Evolutionary conservation across 1,284 basidiomycete genomes (phyloP).

Genomic region (Microbotryum silenes-acaulis): DNA sequence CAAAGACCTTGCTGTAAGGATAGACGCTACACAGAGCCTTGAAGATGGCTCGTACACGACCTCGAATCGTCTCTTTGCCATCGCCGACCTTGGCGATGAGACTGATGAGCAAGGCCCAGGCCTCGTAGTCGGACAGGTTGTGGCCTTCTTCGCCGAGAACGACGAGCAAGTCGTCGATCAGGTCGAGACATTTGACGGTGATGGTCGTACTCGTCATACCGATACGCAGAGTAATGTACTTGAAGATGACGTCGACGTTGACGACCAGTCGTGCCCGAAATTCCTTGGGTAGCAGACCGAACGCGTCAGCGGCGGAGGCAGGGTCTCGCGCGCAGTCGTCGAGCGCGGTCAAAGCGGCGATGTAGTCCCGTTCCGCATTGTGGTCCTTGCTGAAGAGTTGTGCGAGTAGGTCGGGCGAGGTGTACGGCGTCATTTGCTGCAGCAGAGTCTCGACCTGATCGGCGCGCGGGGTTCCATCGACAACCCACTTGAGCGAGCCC

Average conservation of each 20-base stretch:
- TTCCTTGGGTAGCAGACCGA: constrained; percentile 50
- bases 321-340: constrained; percentile 57
- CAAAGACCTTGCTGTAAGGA: constrained; percentile 82
- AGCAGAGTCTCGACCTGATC: constrained; percentile 72
- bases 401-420: constrained; percentile 65
- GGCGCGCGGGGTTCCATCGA: constrained; percentile 73
- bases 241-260: constrained; percentile 85
- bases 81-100: constrained; percentile 71
- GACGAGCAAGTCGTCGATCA: constrained; percentile 68
- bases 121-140: constrained; percentile 81
- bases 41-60: constrained; percentile 47
- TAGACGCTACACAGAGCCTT: constrained; percentile 54
- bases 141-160: constrained; percentile 65
- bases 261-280: constrained; percentile 67
- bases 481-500: constrained; percentile 45
- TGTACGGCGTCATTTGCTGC: constrained; percentile 81
- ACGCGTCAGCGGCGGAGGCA: constrained; percentile 55
- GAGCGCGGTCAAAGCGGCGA: constrained; percentile 64
- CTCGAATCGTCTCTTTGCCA: constrained; percentile 43
- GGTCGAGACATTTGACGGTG: constrained; percentile 78
- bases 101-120: constrained; percentile 79
- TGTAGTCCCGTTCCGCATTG: constrained; percentile 86
- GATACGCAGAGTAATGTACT: constrained; percentile 85
- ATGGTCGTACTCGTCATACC: constrained; percentile 92
- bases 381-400: constrained; percentile 93